Evolutionary conservation across 306 rosid species (phyloP).

Genomic region (Crotalaria pallida): DNA sequence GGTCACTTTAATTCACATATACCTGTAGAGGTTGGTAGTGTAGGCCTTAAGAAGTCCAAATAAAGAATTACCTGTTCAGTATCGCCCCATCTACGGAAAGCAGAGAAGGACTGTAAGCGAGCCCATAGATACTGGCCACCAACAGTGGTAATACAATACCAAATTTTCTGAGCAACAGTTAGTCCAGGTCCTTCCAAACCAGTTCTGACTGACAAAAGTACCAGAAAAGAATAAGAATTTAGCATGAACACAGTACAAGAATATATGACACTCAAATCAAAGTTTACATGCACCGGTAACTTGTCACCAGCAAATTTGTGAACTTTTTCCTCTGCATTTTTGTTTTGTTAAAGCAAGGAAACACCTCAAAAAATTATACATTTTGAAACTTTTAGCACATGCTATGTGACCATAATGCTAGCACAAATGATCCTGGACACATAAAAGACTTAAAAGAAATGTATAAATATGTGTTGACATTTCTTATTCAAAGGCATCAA

Average conservation of each 20-base stretch:
- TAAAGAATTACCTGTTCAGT: constrained; percentile 78
- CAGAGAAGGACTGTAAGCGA: constrained; percentile 91
- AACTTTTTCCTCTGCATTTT: not conserved
- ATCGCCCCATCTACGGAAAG: constrained; percentile 98
- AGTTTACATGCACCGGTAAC: not conserved
- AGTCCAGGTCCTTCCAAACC: constrained; percentile 99
- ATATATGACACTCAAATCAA: too few relatives aligned
- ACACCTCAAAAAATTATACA: not conserved
- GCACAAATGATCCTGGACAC: too few relatives aligned
- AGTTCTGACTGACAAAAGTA: constrained; percentile 48
- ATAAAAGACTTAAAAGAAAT: not conserved
- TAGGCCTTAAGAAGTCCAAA: not conserved
- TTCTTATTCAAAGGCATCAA: not conserved
- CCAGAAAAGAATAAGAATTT: constrained; percentile 10
- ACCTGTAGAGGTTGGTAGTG: not conserved
- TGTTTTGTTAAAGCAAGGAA: constrained; percentile 3
- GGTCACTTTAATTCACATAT: constrained; percentile 6
- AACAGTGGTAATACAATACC: constrained; percentile 90
- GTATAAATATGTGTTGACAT: not conserved
- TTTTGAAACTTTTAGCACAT: not conserved
- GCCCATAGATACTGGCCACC: constrained; percentile 98
- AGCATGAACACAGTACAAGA: not conserved
- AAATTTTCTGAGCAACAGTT: constrained; percentile 80
- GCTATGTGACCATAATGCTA: not conserved
- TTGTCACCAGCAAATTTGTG: not conserved